A percentile compares a stretch with the other conserved stretches of the same genome.
These are phyloP conservation scores for Penicillium palitans DNA, from an alignment of 2,329 filamentous ascomycete genomes.

Conservation along the genomic window DNA sequence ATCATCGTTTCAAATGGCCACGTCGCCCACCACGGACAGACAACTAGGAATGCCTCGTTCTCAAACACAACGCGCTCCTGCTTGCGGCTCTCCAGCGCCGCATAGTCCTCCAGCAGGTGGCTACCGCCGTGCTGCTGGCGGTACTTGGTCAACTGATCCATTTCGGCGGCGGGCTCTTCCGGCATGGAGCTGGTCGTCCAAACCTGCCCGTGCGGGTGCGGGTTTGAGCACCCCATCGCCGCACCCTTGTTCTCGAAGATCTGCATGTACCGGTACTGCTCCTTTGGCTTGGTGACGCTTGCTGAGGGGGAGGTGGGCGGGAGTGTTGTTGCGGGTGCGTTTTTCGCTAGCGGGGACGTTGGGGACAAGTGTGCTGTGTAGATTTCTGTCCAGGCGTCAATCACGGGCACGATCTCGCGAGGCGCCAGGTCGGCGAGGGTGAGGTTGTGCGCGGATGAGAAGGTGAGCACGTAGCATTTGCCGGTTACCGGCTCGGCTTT, in stretches of 20 bases:
- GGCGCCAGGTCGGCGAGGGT: conserved; percentile 88
- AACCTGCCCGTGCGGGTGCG: conserved; percentile 93
- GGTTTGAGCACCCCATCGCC: conserved; percentile 98
- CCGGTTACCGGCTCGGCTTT: conserved; percentile 84
- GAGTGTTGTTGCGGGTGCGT: conserved; percentile 49
- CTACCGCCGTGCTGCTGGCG: conserved; percentile 67
- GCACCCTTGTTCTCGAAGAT: conserved; percentile 99
- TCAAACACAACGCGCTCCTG: conserved; percentile 83
- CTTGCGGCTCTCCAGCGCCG: conserved; percentile 76
- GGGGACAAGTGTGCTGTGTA: conserved; percentile 80
- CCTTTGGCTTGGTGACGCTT: conserved; percentile 56
- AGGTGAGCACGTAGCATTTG: conserved; percentile 95
- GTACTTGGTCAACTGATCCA: conserved; percentile 77
- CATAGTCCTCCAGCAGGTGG: conserved; percentile 84
- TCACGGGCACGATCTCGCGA: conserved; percentile 73
- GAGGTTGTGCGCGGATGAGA: conserved; percentile 84
- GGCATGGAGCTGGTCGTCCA: conserved; percentile 93
- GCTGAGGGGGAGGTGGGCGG: conserved; percentile 49
- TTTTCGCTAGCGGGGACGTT: conserved; percentile 61
- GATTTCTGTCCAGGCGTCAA: conserved; percentile 88
- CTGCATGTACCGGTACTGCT: conserved; percentile 94
- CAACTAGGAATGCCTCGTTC: conserved; percentile 78
- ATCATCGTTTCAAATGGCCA: conserved; percentile 98
- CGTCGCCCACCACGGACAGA: conserved; percentile 96
- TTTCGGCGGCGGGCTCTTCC: conserved; percentile 81